Conservation (phyloP, 176 grass and related monocot species). For the Microstegium vimineum region DNA sequence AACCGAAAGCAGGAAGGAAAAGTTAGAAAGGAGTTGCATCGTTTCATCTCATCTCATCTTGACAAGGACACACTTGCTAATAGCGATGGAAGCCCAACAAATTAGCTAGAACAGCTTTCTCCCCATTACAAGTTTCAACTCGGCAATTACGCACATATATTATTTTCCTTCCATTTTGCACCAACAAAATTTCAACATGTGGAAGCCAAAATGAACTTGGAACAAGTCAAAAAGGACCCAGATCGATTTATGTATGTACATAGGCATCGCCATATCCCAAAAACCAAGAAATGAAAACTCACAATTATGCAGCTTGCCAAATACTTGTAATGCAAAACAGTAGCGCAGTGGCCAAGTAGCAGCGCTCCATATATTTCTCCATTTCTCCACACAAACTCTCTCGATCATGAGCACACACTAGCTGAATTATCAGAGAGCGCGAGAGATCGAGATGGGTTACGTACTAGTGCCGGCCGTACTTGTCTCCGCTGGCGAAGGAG, state of each 20-base stretch:
- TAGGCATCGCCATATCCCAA: not conserved
- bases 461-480: conserved; percentile 39
- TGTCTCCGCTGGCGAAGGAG: conserved; percentile 34
- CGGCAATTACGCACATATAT: not conserved
- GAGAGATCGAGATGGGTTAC: not conserved
- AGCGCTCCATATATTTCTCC: conserved; percentile 14
- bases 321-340: conserved; percentile 16
- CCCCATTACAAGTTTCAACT: conserved; percentile 10
- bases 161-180: conserved; percentile 10
- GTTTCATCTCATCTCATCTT: conserved; percentile 47
- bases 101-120: not conserved
- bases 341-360: conserved; percentile 30
- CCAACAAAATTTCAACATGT: conserved; percentile 9
- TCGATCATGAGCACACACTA: not conserved
- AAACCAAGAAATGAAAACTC: conserved; percentile 24
- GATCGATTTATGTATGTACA: conserved; percentile 36
- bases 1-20: conserved; percentile 12
- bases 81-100: conserved; percentile 43
- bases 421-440: not conserved
- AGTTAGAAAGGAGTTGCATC: conserved; percentile 16
- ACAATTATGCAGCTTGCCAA: conserved; percentile 27
- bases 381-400: not conserved
- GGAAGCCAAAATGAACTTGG: not conserved
- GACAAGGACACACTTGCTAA: conserved; percentile 33
- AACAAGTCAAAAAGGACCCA: not conserved